A percentile compares a stretch with the other conserved stretches of the same genome.
Evolutionary conservation across 2,329 filamentous ascomycete genomes (phyloP).

Genomic region (Colletotrichum orchidophilum): DNA sequence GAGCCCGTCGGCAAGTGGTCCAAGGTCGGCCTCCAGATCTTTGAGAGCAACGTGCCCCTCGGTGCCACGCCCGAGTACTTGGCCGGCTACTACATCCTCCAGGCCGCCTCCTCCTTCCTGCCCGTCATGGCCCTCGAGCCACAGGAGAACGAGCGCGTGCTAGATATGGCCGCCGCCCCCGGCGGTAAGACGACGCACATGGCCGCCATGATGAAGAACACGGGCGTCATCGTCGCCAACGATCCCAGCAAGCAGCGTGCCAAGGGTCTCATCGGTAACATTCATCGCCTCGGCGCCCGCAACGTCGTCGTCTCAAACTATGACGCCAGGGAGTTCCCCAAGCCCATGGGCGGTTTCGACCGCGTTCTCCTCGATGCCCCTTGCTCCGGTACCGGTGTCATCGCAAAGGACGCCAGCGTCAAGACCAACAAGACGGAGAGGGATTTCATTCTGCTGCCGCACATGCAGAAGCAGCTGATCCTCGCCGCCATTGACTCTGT

Average conservation of each 20-base stretch:
- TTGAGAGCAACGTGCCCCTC: slow-evolving; percentile 85
- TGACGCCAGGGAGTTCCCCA: slow-evolving; percentile 92
- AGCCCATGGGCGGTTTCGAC: slow-evolving; percentile 95
- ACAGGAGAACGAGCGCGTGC: slow-evolving; percentile 84
- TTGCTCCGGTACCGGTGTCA: slow-evolving; percentile 80
- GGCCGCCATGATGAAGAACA: slow-evolving; percentile 98
- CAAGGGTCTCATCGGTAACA: slow-evolving; percentile 97
- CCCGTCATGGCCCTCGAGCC: slow-evolving; percentile 97
- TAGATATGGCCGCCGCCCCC: slow-evolving; percentile 93
- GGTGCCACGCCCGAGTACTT: slow-evolving; percentile 98
- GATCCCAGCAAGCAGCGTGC: slow-evolving; percentile 93
- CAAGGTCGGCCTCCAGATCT: slow-evolving; percentile 96
- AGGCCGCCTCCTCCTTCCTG: slow-evolving; percentile 95
- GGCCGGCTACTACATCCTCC: slow-evolving; percentile 96
- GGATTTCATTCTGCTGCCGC: slow-evolving; percentile 91
- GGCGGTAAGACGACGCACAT: slow-evolving; percentile 97
- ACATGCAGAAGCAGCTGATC: slow-evolving; percentile 93
- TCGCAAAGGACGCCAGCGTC: slow-evolving; percentile 94
- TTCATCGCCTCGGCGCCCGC: slow-evolving; percentile 85
- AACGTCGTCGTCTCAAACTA: slow-evolving; percentile 97
- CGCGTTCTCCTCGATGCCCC: slow-evolving; percentile 90
- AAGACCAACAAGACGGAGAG: slow-evolving; percentile 98
- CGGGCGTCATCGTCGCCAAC: slow-evolving; percentile 94
- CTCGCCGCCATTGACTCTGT: slow-evolving; percentile 94
- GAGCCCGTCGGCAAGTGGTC: slow-evolving; percentile 99